Base-by-base conservation (phyloP, 257 asterid genomes). In the Solanum chilense region DNA sequence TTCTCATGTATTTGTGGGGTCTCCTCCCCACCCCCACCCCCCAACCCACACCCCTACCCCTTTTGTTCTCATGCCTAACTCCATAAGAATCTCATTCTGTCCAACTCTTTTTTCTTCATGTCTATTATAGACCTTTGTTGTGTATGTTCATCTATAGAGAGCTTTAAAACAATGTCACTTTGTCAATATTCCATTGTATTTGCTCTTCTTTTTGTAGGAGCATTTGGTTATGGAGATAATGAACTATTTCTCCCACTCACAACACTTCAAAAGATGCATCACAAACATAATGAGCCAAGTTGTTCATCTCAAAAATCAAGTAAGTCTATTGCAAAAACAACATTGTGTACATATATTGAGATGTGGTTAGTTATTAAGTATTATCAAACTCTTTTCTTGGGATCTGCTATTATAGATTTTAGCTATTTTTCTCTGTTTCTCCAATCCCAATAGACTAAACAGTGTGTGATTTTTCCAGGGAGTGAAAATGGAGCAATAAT, bases 1-100 rank as follows among this genome's bases (percentile, higher is more conserved):
- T 96, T 95, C 91, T 93, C 98, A 96, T 95, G 98, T 96, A 95
- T 91, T 70, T 29, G 99, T 94, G 97, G 98, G 99, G 87, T 84
- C 83, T 90, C 11, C 95, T 69, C 20, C 76, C 76, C 92, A 91
- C 96, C 92, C 91, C 90, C 89, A 92, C 88, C 0, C 5, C 86
- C 90, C 88, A 10, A 18, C 62, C 64, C 62, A 18, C 62, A 52
- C 62, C 64, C 64, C 64, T 7, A 56, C 64, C 64, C 64, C 90
- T 88, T 93, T 96, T 95, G 98, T 94, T 93, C 31, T 68, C 93
- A 87, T 88, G 91, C 98, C 92, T 91, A 91, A 87, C 80, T 92
- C 95, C 98, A 93, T 83, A 89, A 93, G 93, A 93, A 90, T 94
- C 95, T 93, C 70, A 81, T 81, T 81, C 70, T 29, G 93, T 66